These are phyloP conservation scores for Gypsophila paniculata DNA, from an alignment of 179 eudicot species.

Conservation along the genomic window DNA sequence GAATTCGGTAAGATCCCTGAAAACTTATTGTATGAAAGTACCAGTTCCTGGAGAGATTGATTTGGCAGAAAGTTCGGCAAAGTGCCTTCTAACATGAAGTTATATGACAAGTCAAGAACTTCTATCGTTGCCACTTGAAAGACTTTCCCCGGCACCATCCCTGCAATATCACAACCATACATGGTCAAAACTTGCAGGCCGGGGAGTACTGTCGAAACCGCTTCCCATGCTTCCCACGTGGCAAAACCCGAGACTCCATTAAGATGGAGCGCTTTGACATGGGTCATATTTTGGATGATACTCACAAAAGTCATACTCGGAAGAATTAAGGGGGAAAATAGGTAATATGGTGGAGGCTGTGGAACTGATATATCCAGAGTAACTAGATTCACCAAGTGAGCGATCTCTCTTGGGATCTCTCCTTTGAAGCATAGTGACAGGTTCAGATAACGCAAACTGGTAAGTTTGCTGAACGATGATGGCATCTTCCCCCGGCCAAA, in stretches of 20 bases:
- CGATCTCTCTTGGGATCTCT: not conserved
- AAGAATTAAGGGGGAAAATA: not conserved
- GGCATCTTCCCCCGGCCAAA: not conserved
- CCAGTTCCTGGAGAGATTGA: slow-evolving; percentile 27
- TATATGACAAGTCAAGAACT: slow-evolving; percentile 31
- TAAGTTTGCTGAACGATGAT: not conserved
- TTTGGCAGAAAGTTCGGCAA: slow-evolving; percentile 28
- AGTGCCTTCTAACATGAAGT: slow-evolving; percentile 34
- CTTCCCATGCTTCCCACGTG: slow-evolving; percentile 31
- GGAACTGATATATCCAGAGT: not conserved
- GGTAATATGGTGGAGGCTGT: not conserved
- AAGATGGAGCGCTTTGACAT: slow-evolving; percentile 35
- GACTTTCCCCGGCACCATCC: slow-evolving; percentile 34
- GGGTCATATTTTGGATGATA: slow-evolving; percentile 7
- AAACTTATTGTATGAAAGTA: slow-evolving; percentile 29
- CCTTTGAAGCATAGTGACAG: too few species aligned
- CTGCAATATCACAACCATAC: slow-evolving; percentile 32
- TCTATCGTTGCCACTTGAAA: slow-evolving; percentile 33
- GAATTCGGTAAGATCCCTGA: slow-evolving; percentile 38
- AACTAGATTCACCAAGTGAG: not conserved
- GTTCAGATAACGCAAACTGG: not conserved
- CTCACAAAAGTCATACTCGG: not conserved
- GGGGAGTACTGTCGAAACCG: slow-evolving; percentile 35
- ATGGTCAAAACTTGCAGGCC: slow-evolving; percentile 41
- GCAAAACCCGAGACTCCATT: slow-evolving; percentile 32